A percentile compares a stretch with the other conserved stretches of the same genome.
These are phyloP conservation scores for Mucor velutinosus DNA, from an alignment of 371 early-diverging fungal genomes.

Conservation along the genomic window DNA sequence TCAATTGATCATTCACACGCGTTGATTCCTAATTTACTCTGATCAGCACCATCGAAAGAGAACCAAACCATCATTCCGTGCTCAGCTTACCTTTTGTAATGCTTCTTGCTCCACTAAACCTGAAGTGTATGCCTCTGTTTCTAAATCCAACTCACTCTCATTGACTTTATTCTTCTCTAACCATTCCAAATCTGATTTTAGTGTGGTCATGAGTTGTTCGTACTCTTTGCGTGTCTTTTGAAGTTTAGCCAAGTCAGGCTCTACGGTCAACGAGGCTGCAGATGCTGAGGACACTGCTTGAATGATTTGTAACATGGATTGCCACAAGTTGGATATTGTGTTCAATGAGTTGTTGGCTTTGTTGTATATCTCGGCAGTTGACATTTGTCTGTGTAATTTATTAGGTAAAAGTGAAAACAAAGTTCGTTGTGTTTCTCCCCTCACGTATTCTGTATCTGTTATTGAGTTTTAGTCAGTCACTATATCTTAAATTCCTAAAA, in stretches of 20 bases:
- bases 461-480: no score
- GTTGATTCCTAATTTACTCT: slow-evolving; percentile 26
- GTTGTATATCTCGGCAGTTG: slow-evolving; percentile 19
- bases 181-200: slow-evolving; percentile 30
- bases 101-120: slow-evolving; percentile 18
- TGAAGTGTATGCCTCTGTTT: slow-evolving; percentile 5
- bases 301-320: slow-evolving; percentile 36
- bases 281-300: slow-evolving; percentile 36
- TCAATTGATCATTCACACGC: slow-evolving; percentile 34
- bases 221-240: slow-evolving; percentile 39
- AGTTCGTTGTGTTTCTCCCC: no score
- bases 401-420: no score
- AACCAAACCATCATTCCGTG: background rate
- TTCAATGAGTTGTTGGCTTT: slow-evolving; percentile 34
- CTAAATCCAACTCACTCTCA: background rate
- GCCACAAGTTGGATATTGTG: slow-evolving; percentile 40
- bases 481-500: no score
- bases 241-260: slow-evolving; percentile 37
- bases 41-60: no score
- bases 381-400: background rate
- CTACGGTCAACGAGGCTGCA: slow-evolving; percentile 37
- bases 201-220: slow-evolving; percentile 24
- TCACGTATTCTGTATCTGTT: no score
- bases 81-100: slow-evolving; percentile 15
- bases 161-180: slow-evolving; percentile 24